Evolutionary conservation across 2,329 filamentous ascomycete species (phyloP).

Genomic region (Neocucurbitaria cava): DNA sequence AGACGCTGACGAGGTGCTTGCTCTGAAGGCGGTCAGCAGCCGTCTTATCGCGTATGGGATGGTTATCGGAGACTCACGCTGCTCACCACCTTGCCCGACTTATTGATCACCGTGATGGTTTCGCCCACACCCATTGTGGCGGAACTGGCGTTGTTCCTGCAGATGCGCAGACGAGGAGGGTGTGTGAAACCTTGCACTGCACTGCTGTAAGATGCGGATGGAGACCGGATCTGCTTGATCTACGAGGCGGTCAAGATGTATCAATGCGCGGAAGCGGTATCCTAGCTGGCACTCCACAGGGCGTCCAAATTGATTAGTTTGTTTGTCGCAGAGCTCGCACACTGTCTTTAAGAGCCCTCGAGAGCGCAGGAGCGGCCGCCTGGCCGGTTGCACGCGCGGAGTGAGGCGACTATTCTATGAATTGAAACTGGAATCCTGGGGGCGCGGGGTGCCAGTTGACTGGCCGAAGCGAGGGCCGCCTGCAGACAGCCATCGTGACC

Average conservation of each 20-base stretch:
- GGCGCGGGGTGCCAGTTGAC: conserved; percentile 17
- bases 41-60: conserved; percentile 9
- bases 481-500: conserved; percentile 32
- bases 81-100: conserved; percentile 88
- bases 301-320: conserved; percentile 23
- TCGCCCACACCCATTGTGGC: conserved; percentile 61
- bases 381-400: conserved; percentile 20
- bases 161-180: conserved; percentile 29
- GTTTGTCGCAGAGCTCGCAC: conserved; percentile 12
- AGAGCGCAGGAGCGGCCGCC: conserved; percentile 1
- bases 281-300: conserved; percentile 28
- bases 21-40: conserved; percentile 64
- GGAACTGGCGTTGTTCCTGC: conserved; percentile 21
- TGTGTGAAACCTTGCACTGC: conserved; percentile 28
- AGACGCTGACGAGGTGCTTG: conserved; percentile 87
- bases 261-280: conserved; percentile 36
- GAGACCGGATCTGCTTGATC: conserved; percentile 26
- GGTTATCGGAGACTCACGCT: conserved; percentile 65
- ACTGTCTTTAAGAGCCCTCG: conserved; percentile 9
- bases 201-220: conserved; percentile 10
- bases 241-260: conserved; percentile 40
- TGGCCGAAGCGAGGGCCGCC: conserved; percentile 27
- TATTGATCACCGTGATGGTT: conserved; percentile 89
- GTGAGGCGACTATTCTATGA: conserved; percentile 34
- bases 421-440: conserved; percentile 24